Base-by-base conservation (phyloP, 805 yeast genomes). In the Kodamaea kaohsiungensis region DNA sequence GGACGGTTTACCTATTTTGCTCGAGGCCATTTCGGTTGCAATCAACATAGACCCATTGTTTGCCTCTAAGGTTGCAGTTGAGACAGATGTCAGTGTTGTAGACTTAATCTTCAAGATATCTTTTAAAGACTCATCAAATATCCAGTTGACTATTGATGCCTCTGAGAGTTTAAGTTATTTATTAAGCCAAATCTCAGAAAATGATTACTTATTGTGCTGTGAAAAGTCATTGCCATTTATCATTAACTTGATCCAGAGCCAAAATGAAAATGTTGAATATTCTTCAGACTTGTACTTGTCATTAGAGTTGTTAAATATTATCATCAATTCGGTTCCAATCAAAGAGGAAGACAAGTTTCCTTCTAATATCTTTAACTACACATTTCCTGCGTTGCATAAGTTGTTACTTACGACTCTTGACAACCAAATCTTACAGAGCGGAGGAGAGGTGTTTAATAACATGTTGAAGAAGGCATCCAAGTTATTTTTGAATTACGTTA, bases 351-450 rank as follows among this genome's bases (percentile, higher is more conserved):
- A 50, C 1, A 61, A 54, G 3, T 64, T 79, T 19, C 81, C 83
- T 1, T 56, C 61, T 46, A 67, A 69, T 54, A 61, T 84, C 43
- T 77, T 80, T 67, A 51, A 68, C 48, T 70, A 67, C 53, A 65
- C 77, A 1, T 81, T 80, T 58, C 81, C 85, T 0, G 61, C 66
- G 1, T 58, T 83, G 60, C 67, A 72, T 51, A 67, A 68, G 17
- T 65, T 81, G 49, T 66, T 81, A 5, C 55, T 78, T 38, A 54
- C 53, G 1, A 78, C 91, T 0, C 72, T 68, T n/a, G 97, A 91
- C 66, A 89, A 88, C 60, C 91, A 87, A 63, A 79, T 90, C 7
- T 67, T 91, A 33, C 96, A 91, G 69, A 73, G 84, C 9, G 86
- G 91, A 1, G 88, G 93, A 0, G 93, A 88, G 56, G 85, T 87